Evolutionary conservation across 441 rosid genomes (phyloP).

Genomic region (Theobroma grandiflorum): DNA sequence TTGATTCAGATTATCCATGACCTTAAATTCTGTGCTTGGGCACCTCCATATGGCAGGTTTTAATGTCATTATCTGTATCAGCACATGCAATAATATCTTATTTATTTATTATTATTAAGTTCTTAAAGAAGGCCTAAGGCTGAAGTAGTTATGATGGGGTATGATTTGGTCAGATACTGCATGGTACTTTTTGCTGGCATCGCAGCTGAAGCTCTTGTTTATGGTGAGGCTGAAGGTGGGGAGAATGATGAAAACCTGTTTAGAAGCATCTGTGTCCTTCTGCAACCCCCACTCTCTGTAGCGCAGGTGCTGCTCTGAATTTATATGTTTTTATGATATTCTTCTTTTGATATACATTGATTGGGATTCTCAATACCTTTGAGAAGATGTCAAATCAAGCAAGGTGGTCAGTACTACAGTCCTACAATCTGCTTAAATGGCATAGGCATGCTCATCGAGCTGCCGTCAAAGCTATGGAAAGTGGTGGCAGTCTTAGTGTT

Average conservation of each 20-base stretch:
- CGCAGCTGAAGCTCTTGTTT: slow-evolving; percentile 94
- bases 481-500: slow-evolving; percentile 72
- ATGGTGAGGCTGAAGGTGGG: slow-evolving; percentile 95
- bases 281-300: slow-evolving; percentile 81
- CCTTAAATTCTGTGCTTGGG: not conserved
- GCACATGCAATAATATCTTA: not conserved
- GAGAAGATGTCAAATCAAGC: slow-evolving; percentile 94
- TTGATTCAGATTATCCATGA: not conserved
- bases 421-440: slow-evolving; percentile 94
- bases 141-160: slow-evolving; percentile 15
- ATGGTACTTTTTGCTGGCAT: slow-evolving; percentile 97
- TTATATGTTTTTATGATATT: slow-evolving; percentile 18
- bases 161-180: slow-evolving; percentile 66
- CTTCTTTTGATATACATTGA: not conserved
- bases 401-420: slow-evolving; percentile 87
- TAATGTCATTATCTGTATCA: not conserved
- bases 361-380: not conserved
- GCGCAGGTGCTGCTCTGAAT: slow-evolving; percentile 58
- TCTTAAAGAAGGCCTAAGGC: not conserved
- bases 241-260: slow-evolving; percentile 96
- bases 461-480: slow-evolving; percentile 86
- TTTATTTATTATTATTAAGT: not conserved
- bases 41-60: not conserved
- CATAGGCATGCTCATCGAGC: slow-evolving; percentile 78
- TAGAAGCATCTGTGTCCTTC: slow-evolving; percentile 80